Percentiles rank a stretch among this genome's conserved stretches.
These are phyloP conservation scores for Piromyces finnis DNA, from an alignment of 192 early-diverging fungal species.

Conservation along the genomic window DNA sequence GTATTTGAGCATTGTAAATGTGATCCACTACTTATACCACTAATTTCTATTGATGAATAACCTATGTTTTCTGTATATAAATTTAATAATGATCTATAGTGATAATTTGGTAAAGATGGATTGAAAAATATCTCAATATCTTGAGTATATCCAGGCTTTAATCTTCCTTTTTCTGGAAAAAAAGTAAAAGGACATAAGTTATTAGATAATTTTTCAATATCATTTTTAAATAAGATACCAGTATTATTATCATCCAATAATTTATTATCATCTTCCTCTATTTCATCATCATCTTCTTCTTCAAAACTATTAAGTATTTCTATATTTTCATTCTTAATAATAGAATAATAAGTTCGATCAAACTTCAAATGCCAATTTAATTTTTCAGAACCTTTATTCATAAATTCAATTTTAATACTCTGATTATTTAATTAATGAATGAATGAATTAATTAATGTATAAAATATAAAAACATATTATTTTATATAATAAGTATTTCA, in stretches of 20 bases:
- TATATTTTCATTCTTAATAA: neutral
- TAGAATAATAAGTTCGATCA: neutral
- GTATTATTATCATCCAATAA: neutral
- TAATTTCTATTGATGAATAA: neutral
- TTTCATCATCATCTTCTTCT: neutral
- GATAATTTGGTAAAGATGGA: neutral
- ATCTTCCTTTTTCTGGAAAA: neutral
- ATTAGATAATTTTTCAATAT: neutral
- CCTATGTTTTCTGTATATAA: neutral
- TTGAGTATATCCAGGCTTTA: neutral
- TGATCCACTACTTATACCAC: neutral
- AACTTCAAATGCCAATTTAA: neutral
- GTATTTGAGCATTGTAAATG: neutral
- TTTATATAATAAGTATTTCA: too few relatives aligned
- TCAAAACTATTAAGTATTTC: neutral
- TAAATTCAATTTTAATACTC: neutral
- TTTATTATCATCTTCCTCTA: neutral
- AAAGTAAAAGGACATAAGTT: neutral
- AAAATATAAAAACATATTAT: too few relatives aligned
- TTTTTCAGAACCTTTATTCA: neutral
- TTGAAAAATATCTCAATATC: neutral
- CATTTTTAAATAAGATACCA: neutral
- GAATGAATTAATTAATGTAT: too few relatives aligned
- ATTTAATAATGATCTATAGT: neutral
- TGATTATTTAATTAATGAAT: too few relatives aligned